Evolutionary conservation across 192 early-diverging fungal genomes (phyloP), one percentile per base, ranked within the genome.

Genomic region (Chytriomyces confervae): DNA sequence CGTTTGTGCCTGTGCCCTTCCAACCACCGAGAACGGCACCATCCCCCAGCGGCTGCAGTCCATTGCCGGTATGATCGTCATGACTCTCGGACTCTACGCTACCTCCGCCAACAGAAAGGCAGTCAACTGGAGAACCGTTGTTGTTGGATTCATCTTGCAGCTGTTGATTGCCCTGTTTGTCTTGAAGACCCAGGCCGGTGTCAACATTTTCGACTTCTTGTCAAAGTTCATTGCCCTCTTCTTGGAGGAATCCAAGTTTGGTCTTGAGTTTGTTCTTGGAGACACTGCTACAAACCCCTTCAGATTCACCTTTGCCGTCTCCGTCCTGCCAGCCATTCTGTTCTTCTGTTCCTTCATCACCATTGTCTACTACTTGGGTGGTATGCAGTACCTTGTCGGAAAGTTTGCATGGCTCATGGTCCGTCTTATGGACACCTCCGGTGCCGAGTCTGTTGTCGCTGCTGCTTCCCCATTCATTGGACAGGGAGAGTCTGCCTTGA

Each of bases 281-380:
- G 82, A 84, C 10, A 76, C 87, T 27, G 80, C 79, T 5, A 43
- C 78, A 0, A 78, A 86, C 13, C 69, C 69, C 23, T 72, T 72
- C 69, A 69, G 76, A 6, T 23, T 44, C 46, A 78, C 86, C 11
- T 94, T 97, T 80, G 92, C 89, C 69, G 78, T 92, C 53, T 69
- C 83, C 7, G 92, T 95, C 61, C 88, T 97, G 63, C 94, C 95
- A 23, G 93, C 94, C 47, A 87, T 95, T 61, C 88, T 97, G 77
- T 95, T 95, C 86, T 97, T 97, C 83, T 91, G 93, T 57, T 85
- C 94, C 47, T 90, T 94, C 67, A 92, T 97, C 69, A 91, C 93
- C 61, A 89, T 93, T 67, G 79, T 95, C 69, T 94, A 93, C 86
- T 95, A 94, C 84, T 83, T 92, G 77, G 93, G 93, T 69, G 87